phyloP scores from a whole-genome alignment of 768 basidiomycete genomes.

The Pleurotus salmoneostramineus region DNA sequence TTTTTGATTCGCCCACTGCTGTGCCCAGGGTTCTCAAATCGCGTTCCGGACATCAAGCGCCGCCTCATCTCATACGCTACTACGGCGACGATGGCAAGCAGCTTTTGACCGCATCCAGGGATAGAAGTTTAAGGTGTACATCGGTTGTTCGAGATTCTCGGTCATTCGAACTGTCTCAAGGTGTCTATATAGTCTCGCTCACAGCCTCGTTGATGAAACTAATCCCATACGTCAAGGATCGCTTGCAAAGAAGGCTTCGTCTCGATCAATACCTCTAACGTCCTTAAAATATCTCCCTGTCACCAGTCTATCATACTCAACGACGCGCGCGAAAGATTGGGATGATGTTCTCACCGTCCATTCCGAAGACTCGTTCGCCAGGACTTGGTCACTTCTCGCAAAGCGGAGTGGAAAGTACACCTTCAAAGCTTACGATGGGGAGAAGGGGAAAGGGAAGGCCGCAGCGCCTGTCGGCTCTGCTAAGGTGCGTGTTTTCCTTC shows the following conservation, averaged over 20 bases:
- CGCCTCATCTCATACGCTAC: conserved; percentile 89
- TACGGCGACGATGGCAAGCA: conserved; percentile 98
- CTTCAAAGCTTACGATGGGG: conserved; percentile 53
- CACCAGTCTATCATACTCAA: conserved; percentile 73
- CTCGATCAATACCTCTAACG: conserved; percentile 71
- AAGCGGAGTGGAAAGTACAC: conserved; percentile 79
- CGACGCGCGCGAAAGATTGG: conserved; percentile 89
- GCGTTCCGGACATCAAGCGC: conserved; percentile 87
- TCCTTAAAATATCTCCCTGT: conserved; percentile 85
- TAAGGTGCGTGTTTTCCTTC: conserved; percentile 45
- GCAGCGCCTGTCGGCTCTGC: conserved; percentile 50
- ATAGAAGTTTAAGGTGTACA: conserved; percentile 85
- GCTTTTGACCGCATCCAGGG: conserved; percentile 82
- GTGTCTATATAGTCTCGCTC: conserved; percentile 28
- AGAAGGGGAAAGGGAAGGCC: conserved; percentile 46
- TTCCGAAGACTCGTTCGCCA: conserved; percentile 72
- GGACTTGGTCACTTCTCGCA: conserved; percentile 85
- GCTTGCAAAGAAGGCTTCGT: conserved; percentile 74
- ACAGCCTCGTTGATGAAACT: not conserved
- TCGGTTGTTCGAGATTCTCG: conserved; percentile 94
- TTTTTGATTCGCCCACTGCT: conserved; percentile 88
- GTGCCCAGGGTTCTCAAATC: conserved; percentile 87
- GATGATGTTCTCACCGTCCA: conserved; percentile 95
- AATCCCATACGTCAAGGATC: conserved; percentile 49
- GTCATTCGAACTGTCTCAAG: conserved; percentile 93